Base-by-base conservation (phyloP, 2,329 filamentous ascomycete genomes). In the Fusarium sp. region DNA sequence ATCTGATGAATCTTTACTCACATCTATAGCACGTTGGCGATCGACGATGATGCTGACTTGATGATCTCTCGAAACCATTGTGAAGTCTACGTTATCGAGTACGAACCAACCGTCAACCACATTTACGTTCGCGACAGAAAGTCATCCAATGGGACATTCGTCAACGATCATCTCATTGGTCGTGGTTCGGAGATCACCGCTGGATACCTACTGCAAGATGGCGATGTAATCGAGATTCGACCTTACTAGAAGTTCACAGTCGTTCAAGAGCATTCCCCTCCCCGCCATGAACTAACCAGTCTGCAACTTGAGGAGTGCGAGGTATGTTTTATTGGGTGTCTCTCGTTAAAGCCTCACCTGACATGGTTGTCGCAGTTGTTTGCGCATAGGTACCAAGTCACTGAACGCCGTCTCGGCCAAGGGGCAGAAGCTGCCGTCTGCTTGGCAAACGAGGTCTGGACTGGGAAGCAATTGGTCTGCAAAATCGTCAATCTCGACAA, bases 401-500 rank as follows among this genome's bases (percentile, higher is more conserved):
- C 81, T 6, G 70, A 80, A 13, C 79, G 80, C 14, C 82, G 82
- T 47, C 78, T 85, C 10, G 84, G 84, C 2, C 75, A 80, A 37
- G 84, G 84, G 3, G 78, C 81, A 24, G 82, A 85, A 67, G 84
- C 79, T 16, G 70, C 76, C 18, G 82, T 85, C 14, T 83, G 81
- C 57, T 75, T 85, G 8, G 81, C 83, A 9, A 78, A 87, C 4
- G 86, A 93, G 18, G 79, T 83, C 27, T 80, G 79, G 8, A 89
- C 87, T 0, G 84, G 86, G 40, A 86, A 85, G 64, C 93, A 94
- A 76, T 73, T 93, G 22, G 92, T 91, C 13, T 94, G 93, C 83
- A 94, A 94, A 76, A 81, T 93, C 10, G 83, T 93, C 61, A 84
- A 89, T 62, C 76, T 92, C 3, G 82, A 84, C 35, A 73, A 73